Percentiles rank a stretch among this genome's conserved stretches.
Evolutionary conservation across 148 eudicot genomes (phyloP).

Genomic region (Rhododendron griersonianum): DNA sequence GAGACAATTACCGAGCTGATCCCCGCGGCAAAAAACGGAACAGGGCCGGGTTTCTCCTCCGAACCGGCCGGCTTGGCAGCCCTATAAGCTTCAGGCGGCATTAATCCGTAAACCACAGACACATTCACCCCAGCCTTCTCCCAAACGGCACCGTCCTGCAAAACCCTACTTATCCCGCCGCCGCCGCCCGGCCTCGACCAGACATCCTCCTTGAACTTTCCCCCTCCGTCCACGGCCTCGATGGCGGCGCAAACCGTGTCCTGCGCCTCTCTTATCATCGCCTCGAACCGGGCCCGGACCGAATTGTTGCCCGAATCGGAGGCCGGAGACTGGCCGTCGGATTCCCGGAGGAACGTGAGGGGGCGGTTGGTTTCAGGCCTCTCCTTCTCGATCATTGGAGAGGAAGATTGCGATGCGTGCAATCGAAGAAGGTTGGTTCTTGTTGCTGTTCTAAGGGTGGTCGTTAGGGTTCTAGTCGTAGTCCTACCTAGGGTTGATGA

Average conservation of each 20-base stretch:
- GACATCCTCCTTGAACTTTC: slow-evolving; percentile 75
- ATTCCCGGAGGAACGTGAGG: slow-evolving; percentile 57
- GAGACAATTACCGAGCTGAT: slow-evolving; percentile 64
- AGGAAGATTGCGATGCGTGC: neutral
- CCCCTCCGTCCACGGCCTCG: slow-evolving; percentile 70
- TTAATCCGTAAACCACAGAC: slow-evolving; percentile 78
- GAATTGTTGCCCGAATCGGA: neutral
- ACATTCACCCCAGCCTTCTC: slow-evolving; percentile 95
- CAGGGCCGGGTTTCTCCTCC: slow-evolving; percentile 60
- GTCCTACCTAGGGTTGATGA: neutral
- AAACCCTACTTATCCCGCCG: slow-evolving; percentile 93
- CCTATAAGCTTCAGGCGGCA: slow-evolving; percentile 97
- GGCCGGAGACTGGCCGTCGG: slow-evolving; percentile 29
- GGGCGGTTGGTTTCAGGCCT: slow-evolving; percentile 59
- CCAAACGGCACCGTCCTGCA: slow-evolving; percentile 79
- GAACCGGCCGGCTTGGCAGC: slow-evolving; percentile 68
- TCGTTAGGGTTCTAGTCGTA: neutral
- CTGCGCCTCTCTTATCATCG: slow-evolving; percentile 81
- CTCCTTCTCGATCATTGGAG: slow-evolving; percentile 61
- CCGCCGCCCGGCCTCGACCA: slow-evolving; percentile 97
- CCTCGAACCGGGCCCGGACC: slow-evolving; percentile 74
- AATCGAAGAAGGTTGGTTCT: neutral
- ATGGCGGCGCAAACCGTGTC: slow-evolving; percentile 68
- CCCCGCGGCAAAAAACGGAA: slow-evolving; percentile 93
- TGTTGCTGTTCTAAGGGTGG: neutral